These are phyloP conservation scores for Staphylotrichum tortipilum DNA, from an alignment of 495 filamentous ascomycete species.

Conservation along the genomic window DNA sequence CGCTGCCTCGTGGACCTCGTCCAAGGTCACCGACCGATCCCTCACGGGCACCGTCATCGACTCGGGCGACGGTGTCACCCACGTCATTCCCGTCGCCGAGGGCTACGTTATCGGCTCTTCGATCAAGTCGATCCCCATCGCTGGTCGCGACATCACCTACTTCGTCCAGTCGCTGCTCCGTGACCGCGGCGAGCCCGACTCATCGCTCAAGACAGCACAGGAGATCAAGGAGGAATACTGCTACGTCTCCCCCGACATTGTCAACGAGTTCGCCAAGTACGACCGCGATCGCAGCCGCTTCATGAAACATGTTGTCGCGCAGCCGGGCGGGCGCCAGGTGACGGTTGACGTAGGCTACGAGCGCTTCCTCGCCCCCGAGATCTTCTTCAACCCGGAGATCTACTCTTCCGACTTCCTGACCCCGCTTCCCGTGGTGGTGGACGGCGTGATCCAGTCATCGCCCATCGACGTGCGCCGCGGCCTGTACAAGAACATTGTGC, in stretches of 20 bases:
- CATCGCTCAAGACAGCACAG: constrained; percentile 92
- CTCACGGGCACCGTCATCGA: constrained; percentile 97
- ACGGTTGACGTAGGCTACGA: constrained; percentile 94
- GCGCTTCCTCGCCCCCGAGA: constrained; percentile 94
- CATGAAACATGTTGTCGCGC: constrained; percentile 74
- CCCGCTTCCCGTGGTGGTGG: constrained; percentile 85
- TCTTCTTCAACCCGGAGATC: constrained; percentile 99
- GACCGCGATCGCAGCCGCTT: constrained; percentile 87
- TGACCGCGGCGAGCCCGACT: constrained; percentile 93
- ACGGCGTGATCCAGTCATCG: constrained; percentile 91
- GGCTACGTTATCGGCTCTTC: constrained; percentile 98
- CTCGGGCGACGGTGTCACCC: constrained; percentile 94
- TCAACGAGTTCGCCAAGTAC: constrained; percentile 91
- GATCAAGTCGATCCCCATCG: constrained; percentile 97
- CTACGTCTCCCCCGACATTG: constrained; percentile 96
- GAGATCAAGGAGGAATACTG: constrained; percentile 97
- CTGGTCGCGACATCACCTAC: constrained; percentile 94
- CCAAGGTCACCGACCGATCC: constrained; percentile 94
- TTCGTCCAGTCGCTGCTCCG: constrained; percentile 94
- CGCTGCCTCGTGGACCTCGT: constrained; percentile 95
- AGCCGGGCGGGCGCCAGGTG: constrained; percentile 78
- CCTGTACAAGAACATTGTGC: constrained; percentile 98
- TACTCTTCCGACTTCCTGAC: constrained; percentile 98
- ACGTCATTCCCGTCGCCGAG: constrained; percentile 97
- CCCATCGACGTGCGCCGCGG: constrained; percentile 95